Conservation (phyloP, 148 eudicot genomes). For the Rhododendron ovatum region DNA sequence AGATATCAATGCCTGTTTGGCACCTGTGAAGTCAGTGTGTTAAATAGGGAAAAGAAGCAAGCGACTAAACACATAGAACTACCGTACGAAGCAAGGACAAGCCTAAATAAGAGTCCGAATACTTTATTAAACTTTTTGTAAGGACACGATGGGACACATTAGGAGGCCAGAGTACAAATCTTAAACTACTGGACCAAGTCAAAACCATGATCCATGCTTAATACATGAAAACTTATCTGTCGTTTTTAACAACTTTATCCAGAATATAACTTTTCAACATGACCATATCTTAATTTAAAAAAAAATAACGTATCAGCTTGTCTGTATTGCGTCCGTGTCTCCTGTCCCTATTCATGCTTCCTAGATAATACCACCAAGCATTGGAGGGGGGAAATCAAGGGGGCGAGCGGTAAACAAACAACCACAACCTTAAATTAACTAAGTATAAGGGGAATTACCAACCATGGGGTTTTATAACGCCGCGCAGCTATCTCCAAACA, state of each 20-base stretch:
- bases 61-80: not conserved
- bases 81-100: not conserved
- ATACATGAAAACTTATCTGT: not conserved
- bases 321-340: not conserved
- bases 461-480: conserved; percentile 92
- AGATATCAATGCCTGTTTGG: conserved; percentile 89
- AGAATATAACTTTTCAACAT: not conserved
- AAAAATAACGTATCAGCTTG: not conserved
- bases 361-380: not conserved
- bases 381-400: not conserved
- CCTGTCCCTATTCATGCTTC: not conserved
- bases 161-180: not conserved
- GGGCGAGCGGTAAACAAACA: not conserved
- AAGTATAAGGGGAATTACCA: conserved; percentile 33
- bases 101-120: not conserved
- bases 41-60: not conserved
- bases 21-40: conserved; percentile 53
- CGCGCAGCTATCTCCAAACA: conserved; percentile 86
- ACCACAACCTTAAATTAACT: not conserved
- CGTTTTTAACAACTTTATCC: not conserved
- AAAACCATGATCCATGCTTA: not conserved
- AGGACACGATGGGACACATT: not conserved
- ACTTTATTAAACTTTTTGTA: not conserved
- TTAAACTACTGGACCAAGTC: not conserved
- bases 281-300: not conserved